Evolutionary conservation across 139 green algal genomes (phyloP).

Genomic region (Closterium sp.): DNA sequence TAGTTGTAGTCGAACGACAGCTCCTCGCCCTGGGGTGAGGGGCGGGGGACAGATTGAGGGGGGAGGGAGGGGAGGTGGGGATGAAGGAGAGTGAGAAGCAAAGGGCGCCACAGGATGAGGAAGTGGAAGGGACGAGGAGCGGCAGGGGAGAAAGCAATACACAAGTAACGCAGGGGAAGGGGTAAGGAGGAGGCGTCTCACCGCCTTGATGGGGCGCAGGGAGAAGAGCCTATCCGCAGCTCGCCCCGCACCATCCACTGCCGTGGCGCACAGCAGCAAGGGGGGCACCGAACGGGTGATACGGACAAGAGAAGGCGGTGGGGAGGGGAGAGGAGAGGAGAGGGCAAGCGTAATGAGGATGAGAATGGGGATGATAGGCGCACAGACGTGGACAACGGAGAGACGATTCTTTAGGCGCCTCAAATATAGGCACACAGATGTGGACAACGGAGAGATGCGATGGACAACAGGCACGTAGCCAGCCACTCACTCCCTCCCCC

Average conservation of each 20-base stretch:
- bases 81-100: background rate
- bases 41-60: background rate
- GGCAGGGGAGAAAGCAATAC: too few species aligned
- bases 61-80: background rate
- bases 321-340: background rate
- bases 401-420: too few species aligned
- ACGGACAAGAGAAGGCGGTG: background rate
- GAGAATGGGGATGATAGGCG: background rate
- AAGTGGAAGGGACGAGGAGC: too few species aligned
- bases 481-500: background rate
- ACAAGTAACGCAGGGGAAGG: background rate
- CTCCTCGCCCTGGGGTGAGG: slow-evolving; percentile 66
- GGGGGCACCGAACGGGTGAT: too few species aligned
- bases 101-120: too few species aligned
- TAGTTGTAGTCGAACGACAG: slow-evolving; percentile 99
- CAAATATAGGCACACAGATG: too few species aligned
- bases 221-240: background rate
- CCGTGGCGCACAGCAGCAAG: background rate
- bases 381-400: too few species aligned
- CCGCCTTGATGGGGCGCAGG: background rate
- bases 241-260: background rate
- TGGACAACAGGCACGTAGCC: background rate
- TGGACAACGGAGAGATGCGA: too few species aligned
- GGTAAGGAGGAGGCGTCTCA: too few species aligned
- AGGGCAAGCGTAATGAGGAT: background rate